These are phyloP conservation scores for Bombardia bombarda DNA, from an alignment of 495 filamentous ascomycete species.

Conservation along the genomic window DNA sequence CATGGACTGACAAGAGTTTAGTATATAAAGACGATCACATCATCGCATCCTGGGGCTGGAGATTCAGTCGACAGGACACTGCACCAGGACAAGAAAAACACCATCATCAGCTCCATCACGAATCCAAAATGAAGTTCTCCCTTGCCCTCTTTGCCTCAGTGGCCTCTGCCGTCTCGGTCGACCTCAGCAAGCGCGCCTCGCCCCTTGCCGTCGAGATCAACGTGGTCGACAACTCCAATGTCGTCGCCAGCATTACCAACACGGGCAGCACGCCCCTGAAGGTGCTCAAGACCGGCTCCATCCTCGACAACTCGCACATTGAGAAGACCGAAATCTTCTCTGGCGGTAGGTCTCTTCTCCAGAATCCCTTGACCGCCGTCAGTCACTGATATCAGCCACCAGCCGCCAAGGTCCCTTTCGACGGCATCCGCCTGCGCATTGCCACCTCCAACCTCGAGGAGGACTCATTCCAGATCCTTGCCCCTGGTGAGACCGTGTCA, in stretches of 20 bases:
- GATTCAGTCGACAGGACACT: not conserved
- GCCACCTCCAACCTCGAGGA: slow-evolving; percentile 34
- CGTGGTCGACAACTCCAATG: slow-evolving; percentile 42
- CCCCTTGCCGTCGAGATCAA: slow-evolving; percentile 46
- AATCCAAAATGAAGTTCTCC: slow-evolving; percentile 28
- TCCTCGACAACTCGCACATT: slow-evolving; percentile 49
- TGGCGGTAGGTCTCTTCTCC: slow-evolving; percentile 31
- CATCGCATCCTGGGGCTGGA: not conserved
- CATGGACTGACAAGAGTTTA: not conserved
- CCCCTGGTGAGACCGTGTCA: slow-evolving; percentile 46
- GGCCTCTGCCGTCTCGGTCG: slow-evolving; percentile 37
- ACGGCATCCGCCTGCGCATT: slow-evolving; percentile 48
- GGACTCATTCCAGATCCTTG: slow-evolving; percentile 49
- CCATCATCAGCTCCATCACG: not conserved
- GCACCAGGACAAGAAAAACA: not conserved
- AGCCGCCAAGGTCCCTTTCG: slow-evolving; percentile 47
- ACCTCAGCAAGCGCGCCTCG: slow-evolving; percentile 31
- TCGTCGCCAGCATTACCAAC: slow-evolving; percentile 34
- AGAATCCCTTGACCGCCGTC: not conserved
- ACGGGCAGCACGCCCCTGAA: slow-evolving; percentile 45
- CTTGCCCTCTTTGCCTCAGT: slow-evolving; percentile 35
- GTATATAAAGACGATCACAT: not conserved
- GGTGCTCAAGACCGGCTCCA: slow-evolving; percentile 54
- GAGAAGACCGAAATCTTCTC: slow-evolving; percentile 53
- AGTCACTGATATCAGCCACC: not conserved